A percentile compares a stretch with the other conserved stretches of the same genome.
phyloP scores from a whole-genome alignment of 345 rosid species.

The Rhodamnia rubescens region DNA sequence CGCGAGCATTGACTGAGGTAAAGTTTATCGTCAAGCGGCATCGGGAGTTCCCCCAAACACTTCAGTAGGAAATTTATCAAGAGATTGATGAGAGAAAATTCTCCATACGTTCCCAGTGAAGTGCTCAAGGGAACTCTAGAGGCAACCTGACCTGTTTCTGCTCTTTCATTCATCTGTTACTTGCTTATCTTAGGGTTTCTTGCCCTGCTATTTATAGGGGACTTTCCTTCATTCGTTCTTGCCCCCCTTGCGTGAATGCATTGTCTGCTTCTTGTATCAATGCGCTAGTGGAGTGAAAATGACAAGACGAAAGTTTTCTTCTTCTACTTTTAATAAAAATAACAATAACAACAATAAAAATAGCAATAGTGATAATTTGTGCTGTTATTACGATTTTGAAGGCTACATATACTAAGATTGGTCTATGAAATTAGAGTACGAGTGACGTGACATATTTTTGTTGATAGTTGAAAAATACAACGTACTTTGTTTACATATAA shows the following conservation, averaged over 20 bases:
- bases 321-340: background rate
- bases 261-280: background rate
- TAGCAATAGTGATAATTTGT: too few relatives aligned
- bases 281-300: background rate
- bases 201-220: background rate
- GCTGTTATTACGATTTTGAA: background rate
- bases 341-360: background rate
- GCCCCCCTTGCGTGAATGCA: background rate
- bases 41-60: slow-evolving; percentile 60
- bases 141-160: slow-evolving; percentile 6
- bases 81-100: background rate
- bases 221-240: background rate
- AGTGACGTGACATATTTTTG: background rate
- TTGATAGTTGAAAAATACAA: background rate
- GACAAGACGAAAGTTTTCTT: background rate
- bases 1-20: background rate
- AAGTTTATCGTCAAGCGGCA: slow-evolving; percentile 8
- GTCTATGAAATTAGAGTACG: background rate
- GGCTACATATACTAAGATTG: background rate
- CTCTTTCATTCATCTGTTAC: background rate
- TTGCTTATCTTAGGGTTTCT: background rate
- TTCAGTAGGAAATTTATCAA: slow-evolving; percentile 18
- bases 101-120: slow-evolving; percentile 14
- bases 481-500: background rate
- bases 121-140: slow-evolving; percentile 25